A percentile compares a stretch with the other conserved stretches of the same genome.
Evolutionary conservation across 2,329 filamentous ascomycete species (phyloP).

Genomic region (Epichloe bromicola): DNA sequence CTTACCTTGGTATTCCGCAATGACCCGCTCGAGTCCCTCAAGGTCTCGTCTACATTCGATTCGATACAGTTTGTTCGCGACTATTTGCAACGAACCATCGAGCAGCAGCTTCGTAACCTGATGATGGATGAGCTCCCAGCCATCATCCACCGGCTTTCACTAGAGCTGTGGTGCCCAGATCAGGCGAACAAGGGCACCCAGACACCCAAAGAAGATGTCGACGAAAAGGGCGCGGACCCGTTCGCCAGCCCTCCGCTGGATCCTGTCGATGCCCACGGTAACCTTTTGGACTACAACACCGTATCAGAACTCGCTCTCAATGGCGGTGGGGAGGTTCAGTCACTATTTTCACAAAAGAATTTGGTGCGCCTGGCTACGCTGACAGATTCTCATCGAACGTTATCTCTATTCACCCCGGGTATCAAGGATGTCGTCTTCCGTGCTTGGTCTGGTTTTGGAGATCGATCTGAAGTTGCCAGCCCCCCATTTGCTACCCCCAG

Average conservation of each 20-base stretch:
- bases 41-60: constrained; percentile 97
- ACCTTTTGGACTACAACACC: constrained; percentile 60
- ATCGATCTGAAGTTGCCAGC: constrained; percentile 49
- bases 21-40: constrained; percentile 92
- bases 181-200: constrained; percentile 42
- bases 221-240: constrained; percentile 62
- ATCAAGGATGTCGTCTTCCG: constrained; percentile 84
- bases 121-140: constrained; percentile 98
- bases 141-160: constrained; percentile 84
- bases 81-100: constrained; percentile 91
- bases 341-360: constrained; percentile 92
- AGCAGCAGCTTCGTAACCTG: constrained; percentile 77
- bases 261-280: constrained; percentile 68
- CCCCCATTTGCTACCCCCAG: constrained; percentile 35
- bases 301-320: constrained; percentile 70
- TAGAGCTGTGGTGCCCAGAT: constrained; percentile 83
- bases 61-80: constrained; percentile 97
- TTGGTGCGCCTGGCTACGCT: constrained; percentile 69
- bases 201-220: constrained; percentile 32
- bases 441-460: constrained; percentile 73
- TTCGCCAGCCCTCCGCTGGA: constrained; percentile 69
- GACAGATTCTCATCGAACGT: constrained; percentile 75
- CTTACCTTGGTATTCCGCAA: constrained; percentile 95
- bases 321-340: constrained; percentile 67
- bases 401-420: constrained; percentile 85